These are phyloP conservation scores for Yamadazyma epiphylla DNA, from an alignment of 1,139 yeast genomes.

Conservation along the genomic window DNA sequence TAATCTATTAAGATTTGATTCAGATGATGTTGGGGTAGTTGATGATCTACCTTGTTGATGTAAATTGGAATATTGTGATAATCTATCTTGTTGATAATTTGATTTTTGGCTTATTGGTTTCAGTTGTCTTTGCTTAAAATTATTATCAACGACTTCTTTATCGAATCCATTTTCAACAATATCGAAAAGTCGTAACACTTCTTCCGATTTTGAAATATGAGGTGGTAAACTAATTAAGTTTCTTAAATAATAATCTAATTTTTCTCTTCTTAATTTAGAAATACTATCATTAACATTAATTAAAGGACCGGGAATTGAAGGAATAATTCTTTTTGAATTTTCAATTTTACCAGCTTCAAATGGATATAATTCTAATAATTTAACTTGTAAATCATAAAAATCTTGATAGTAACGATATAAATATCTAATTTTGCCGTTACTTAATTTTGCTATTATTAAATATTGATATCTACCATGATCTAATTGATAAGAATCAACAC, in stretches of 20 bases:
- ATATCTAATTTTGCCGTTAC: slow-evolving; percentile 65
- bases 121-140: slow-evolving; percentile 22
- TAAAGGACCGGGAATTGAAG: slow-evolving; percentile 95
- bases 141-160: slow-evolving; percentile 29
- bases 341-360: slow-evolving; percentile 89
- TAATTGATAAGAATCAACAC: slow-evolving; percentile 77
- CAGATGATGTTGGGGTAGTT: slow-evolving; percentile 27
- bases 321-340: slow-evolving; percentile 68
- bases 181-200: slow-evolving; percentile 70
- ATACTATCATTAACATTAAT: slow-evolving; percentile 88
- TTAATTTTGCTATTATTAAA: slow-evolving; percentile 64
- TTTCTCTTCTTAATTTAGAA: slow-evolving; percentile 79
- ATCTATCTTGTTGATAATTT: slow-evolving; percentile 40
- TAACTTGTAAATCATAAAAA: slow-evolving; percentile 90
- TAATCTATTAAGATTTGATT: slow-evolving; percentile 15
- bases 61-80: slow-evolving; percentile 38
- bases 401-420: slow-evolving; percentile 92
- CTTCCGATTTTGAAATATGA: slow-evolving; percentile 67
- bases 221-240: slow-evolving; percentile 72
- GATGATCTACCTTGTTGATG: slow-evolving; percentile 18
- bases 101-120: slow-evolving; percentile 41
- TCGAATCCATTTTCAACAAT: slow-evolving; percentile 63
- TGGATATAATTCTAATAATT: slow-evolving; percentile 79
- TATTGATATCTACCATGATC: slow-evolving; percentile 92
- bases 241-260: slow-evolving; percentile 77